Evolutionary conservation across 2,329 filamentous ascomycete species (phyloP).

Genomic region (Simplicillium sp.): DNA sequence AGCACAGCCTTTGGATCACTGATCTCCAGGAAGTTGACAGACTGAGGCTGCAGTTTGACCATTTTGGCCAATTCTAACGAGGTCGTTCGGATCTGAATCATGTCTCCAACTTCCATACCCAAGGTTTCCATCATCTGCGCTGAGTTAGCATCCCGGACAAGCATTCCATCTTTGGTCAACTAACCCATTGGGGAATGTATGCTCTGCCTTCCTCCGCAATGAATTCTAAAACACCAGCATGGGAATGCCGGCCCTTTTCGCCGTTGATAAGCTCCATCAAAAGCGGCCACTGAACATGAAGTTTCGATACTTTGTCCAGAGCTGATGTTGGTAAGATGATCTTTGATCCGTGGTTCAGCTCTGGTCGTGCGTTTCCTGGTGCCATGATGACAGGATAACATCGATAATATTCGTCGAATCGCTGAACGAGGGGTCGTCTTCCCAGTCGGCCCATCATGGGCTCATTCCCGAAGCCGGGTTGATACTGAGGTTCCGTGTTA

Average conservation of each 20-base stretch:
- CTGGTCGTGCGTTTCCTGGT: slow-evolving; percentile 76
- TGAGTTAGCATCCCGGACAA: slow-evolving; percentile 7
- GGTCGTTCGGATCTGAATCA: slow-evolving; percentile 91
- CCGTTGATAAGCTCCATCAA: slow-evolving; percentile 95
- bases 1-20: slow-evolving; percentile 95
- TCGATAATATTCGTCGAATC: slow-evolving; percentile 97
- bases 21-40: slow-evolving; percentile 88
- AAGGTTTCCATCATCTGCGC: slow-evolving; percentile 86
- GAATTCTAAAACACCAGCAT: slow-evolving; percentile 93
- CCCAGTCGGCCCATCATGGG: slow-evolving; percentile 36
- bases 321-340: slow-evolving; percentile 95
- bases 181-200: slow-evolving; percentile 90
- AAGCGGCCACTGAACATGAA: slow-evolving; percentile 96
- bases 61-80: slow-evolving; percentile 82
- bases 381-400: slow-evolving; percentile 96
- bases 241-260: slow-evolving; percentile 67
- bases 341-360: slow-evolving; percentile 94
- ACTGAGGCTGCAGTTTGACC: slow-evolving; percentile 95
- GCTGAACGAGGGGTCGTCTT: slow-evolving; percentile 48
- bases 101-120: slow-evolving; percentile 79
- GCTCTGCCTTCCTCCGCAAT: slow-evolving; percentile 95
- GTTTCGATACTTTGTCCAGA: slow-evolving; percentile 87
- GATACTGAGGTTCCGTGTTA: slow-evolving; percentile 13
- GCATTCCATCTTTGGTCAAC: slow-evolving; percentile 14
- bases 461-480: slow-evolving; percentile 28